Evolutionary conservation across 345 rosid genomes (phyloP).

Genomic region (Pelargonium nanum): DNA sequence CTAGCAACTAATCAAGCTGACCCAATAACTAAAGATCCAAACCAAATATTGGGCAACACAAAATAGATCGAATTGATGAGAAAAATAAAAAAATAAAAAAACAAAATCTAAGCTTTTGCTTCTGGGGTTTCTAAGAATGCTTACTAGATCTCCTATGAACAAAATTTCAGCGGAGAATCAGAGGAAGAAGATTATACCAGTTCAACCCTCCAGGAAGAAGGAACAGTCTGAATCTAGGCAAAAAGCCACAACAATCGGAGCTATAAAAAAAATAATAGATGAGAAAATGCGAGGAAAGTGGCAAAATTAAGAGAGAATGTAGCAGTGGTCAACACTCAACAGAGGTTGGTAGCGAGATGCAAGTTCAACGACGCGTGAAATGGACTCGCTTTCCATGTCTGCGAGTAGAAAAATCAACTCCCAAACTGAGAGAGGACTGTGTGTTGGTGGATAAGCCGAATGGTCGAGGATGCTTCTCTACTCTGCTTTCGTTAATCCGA

Average conservation of each 20-base stretch:
- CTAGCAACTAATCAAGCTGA: not conserved
- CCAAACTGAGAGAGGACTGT: not conserved
- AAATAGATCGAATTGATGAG: not conserved
- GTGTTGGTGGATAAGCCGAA: not conserved
- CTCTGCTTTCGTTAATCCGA: not conserved
- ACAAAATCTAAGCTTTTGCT: not conserved
- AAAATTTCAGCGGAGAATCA: not conserved
- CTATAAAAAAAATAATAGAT: too few species aligned
- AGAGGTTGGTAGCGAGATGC: not conserved
- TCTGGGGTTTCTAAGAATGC: not conserved
- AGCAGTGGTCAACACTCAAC: not conserved
- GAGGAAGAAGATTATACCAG: not conserved
- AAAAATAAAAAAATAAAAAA: too few species aligned
- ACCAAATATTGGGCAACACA: too few species aligned
- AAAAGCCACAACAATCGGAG: not conserved
- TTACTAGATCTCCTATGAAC: not conserved
- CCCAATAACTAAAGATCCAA: not conserved
- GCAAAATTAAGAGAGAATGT: not conserved
- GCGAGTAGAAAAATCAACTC: not conserved
- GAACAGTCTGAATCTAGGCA: not conserved
- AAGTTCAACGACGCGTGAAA: not conserved
- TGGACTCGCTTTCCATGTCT: not conserved
- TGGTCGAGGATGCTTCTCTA: not conserved
- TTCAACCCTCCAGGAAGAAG: not conserved
- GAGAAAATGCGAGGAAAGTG: too few species aligned